These are phyloP conservation scores for Citrullus mucosospermus DNA, from an alignment of 306 rosid genomes.

Conservation along the genomic window DNA sequence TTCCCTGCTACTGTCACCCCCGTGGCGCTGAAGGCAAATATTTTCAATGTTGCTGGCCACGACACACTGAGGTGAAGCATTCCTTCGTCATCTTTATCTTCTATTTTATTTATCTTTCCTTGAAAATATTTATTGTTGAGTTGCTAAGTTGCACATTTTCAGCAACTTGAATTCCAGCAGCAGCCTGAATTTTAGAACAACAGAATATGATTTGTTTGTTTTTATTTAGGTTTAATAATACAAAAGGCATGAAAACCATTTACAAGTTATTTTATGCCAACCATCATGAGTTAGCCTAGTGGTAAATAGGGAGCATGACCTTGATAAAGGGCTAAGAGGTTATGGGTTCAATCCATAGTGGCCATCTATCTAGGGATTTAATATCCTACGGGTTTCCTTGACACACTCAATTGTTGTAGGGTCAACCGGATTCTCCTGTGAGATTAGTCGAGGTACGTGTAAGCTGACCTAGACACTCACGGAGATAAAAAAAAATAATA, in stretches of 20 bases:
- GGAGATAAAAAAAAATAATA: too few species aligned
- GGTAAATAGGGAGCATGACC: too few species aligned
- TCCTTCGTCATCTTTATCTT: not conserved
- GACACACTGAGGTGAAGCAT: conserved; percentile 48
- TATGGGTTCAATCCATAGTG: too few species aligned
- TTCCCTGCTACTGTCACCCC: conserved; percentile 59
- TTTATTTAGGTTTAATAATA: not conserved
- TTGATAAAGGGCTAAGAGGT: too few species aligned
- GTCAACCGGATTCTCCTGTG: too few species aligned
- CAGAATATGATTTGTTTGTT: not conserved
- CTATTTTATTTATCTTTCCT: not conserved
- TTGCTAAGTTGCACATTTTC: not conserved
- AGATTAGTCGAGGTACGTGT: too few species aligned
- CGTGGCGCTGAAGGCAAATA: conserved; percentile 49
- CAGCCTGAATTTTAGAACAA: too few species aligned
- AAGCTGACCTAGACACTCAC: too few species aligned
- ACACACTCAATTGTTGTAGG: too few species aligned
- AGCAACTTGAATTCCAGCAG: not conserved
- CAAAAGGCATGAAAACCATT: not conserved
- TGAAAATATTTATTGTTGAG: not conserved
- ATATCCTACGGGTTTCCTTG: too few species aligned
- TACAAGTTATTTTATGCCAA: not conserved
- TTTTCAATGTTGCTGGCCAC: conserved; percentile 39
- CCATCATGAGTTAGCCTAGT: too few species aligned
- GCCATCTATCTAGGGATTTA: too few species aligned